Evolutionary conservation across 2,329 filamentous ascomycete species (phyloP).

Genomic region (Diaporthe humulicola): DNA sequence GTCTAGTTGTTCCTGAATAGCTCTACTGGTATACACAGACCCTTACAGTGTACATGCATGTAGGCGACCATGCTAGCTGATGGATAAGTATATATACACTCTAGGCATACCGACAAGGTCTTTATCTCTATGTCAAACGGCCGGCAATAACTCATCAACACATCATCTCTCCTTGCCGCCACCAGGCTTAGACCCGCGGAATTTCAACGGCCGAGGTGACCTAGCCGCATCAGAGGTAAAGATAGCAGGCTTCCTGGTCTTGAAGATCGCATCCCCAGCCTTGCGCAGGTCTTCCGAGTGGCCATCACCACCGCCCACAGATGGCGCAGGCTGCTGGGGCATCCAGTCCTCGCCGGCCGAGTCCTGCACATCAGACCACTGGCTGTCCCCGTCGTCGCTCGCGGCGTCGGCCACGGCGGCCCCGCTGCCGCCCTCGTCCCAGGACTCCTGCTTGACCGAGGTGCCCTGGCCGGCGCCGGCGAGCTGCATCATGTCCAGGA

Average conservation of each 20-base stretch:
- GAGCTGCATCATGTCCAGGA: conserved; percentile 38
- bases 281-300: neutral
- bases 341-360: conserved; percentile 27
- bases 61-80: neutral
- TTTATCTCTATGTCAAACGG: neutral
- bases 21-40: neutral
- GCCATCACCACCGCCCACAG: neutral
- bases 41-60: neutral
- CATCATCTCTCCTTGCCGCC: neutral
- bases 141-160: neutral
- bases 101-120: neutral
- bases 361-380: conserved; percentile 33
- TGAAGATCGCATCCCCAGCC: neutral
- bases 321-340: neutral
- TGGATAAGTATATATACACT: neutral
- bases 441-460: conserved; percentile 16
- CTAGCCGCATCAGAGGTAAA: neutral
- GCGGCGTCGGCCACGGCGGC: neutral
- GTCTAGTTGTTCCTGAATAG: neutral
- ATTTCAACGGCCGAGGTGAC: neutral
- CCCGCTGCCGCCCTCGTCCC: neutral
- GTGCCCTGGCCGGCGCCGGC: conserved; percentile 4
- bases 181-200: neutral
- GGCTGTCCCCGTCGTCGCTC: conserved; percentile 15
- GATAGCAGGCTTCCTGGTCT: neutral